Evolutionary conservation across 768 basidiomycete genomes (phyloP).

Genomic region (Mycena metata): DNA sequence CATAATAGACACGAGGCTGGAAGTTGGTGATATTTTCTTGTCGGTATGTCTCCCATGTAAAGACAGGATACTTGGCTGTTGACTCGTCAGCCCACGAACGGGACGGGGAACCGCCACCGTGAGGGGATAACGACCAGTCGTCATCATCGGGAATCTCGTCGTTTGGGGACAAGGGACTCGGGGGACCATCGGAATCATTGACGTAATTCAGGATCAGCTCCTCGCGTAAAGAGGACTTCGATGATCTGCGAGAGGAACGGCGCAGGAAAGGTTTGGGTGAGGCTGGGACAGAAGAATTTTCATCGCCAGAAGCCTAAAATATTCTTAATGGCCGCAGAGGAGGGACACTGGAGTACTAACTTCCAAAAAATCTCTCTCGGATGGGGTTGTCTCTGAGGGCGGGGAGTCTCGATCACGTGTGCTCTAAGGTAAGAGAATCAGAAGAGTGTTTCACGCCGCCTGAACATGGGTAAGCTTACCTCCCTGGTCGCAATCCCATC

Average conservation of each 20-base stretch:
- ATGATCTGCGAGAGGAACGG: constrained; percentile 30
- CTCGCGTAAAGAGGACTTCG: constrained; percentile 7
- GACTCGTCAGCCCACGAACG: neutral
- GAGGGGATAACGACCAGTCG: neutral
- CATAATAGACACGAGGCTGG: constrained; percentile 48
- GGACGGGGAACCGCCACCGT: neutral
- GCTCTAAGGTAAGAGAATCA: neutral
- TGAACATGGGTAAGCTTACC: neutral
- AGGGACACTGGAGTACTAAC: neutral
- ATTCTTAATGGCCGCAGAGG: neutral
- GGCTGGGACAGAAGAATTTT: neutral
- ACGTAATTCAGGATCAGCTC: neutral
- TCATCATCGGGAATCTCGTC: neutral
- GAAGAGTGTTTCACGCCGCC: neutral
- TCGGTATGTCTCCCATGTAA: constrained; percentile 56
- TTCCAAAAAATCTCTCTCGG: constrained; percentile 10
- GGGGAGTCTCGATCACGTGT: neutral
- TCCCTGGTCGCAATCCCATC: neutral
- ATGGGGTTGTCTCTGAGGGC: constrained; percentile 1
- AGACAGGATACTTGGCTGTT: constrained; percentile 37
- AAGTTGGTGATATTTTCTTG: constrained; percentile 50
- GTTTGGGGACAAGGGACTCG: constrained; percentile 11
- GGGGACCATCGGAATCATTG: neutral
- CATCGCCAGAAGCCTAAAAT: constrained; percentile 20
- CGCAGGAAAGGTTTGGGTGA: constrained; percentile 12